These are phyloP conservation scores for Ensete ventricosum DNA, from an alignment of 176 grass and related monocot species.

Conservation along the genomic window DNA sequence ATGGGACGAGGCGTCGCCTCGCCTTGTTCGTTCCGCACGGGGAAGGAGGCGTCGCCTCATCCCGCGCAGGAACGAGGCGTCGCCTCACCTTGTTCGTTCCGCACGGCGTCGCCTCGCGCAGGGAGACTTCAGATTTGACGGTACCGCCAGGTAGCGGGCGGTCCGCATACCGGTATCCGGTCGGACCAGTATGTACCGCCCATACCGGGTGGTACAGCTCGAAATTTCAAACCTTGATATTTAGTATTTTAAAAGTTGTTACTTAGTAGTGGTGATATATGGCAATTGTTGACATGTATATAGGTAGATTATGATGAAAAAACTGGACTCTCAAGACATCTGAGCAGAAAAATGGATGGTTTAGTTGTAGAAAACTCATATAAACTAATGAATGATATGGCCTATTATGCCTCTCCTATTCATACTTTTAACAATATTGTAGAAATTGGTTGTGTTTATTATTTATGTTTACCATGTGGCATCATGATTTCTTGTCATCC, in stretches of 20 bases:
- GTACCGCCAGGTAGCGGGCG: too few relatives aligned
- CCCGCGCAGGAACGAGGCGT: too few relatives aligned
- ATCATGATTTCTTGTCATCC: background rate
- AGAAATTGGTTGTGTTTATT: background rate
- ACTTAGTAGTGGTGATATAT: background rate
- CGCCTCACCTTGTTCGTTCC: too few relatives aligned
- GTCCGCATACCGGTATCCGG: too few relatives aligned
- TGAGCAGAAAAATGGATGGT: background rate
- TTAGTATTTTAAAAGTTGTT: background rate
- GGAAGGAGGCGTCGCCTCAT: too few relatives aligned
- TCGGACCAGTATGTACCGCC: too few relatives aligned
- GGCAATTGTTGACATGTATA: background rate
- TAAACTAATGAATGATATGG: background rate
- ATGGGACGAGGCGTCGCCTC: too few relatives aligned
- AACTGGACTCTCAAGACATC: background rate
- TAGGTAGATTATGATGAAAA: background rate
- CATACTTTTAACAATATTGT: background rate
- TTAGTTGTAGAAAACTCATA: background rate
- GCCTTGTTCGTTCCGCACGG: too few relatives aligned
- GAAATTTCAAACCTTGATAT: too few relatives aligned
- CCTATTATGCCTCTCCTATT: background rate
- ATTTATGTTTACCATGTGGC: background rate
- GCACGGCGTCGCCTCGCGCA: too few relatives aligned
- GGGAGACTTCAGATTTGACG: too few relatives aligned
- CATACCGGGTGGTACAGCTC: too few relatives aligned